phyloP scores from a whole-genome alignment of 163 green algal genomes.

The Prototheca stagnorum region DNA sequence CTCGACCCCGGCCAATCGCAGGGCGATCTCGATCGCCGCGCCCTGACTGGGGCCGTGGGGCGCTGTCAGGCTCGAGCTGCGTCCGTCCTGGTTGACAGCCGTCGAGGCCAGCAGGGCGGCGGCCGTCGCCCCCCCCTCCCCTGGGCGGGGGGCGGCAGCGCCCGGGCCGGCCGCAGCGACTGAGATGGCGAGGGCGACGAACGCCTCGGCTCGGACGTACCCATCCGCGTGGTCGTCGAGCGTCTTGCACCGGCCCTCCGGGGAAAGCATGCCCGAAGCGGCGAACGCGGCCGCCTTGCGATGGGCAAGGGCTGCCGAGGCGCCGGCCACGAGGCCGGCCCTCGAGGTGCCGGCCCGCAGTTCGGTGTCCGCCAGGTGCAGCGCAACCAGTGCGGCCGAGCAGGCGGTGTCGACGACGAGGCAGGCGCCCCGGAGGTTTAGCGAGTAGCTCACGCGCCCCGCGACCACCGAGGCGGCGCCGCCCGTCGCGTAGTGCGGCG shows the following conservation, averaged over 20 bases:
- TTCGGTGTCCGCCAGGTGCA: constrained; percentile 26
- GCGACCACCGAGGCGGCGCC: constrained; percentile 8
- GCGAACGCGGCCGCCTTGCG: constrained; percentile 19
- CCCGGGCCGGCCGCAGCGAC: no score
- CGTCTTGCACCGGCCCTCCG: constrained; percentile 78
- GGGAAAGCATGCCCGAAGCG: constrained; percentile 49
- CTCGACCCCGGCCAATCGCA: background rate
- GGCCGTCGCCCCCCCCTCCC: background rate
- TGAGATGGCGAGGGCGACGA: constrained; percentile 8
- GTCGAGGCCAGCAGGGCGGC: constrained; percentile 7
- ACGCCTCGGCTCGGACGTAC: constrained; percentile 62
- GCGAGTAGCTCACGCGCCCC: constrained; percentile 26
- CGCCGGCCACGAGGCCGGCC: constrained; percentile 4
- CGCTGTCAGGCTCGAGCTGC: constrained; percentile 27
- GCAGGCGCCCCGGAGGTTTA: constrained; percentile 33
- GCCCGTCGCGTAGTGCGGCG: constrained; percentile 23
- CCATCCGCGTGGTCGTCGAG: constrained; percentile 66
- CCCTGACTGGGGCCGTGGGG: constrained; percentile 23
- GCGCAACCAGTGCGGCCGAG: constrained; percentile 50
- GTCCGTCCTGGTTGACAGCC: constrained; percentile 31
- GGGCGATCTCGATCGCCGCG: constrained; percentile 1
- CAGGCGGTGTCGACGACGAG: constrained; percentile 72
- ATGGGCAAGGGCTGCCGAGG: constrained; percentile 7
- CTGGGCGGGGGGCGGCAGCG: background rate
- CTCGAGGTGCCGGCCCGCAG: constrained; percentile 2